These are phyloP conservation scores for Penicillium bialowiezense DNA, from an alignment of 495 filamentous ascomycete genomes.

Conservation along the genomic window DNA sequence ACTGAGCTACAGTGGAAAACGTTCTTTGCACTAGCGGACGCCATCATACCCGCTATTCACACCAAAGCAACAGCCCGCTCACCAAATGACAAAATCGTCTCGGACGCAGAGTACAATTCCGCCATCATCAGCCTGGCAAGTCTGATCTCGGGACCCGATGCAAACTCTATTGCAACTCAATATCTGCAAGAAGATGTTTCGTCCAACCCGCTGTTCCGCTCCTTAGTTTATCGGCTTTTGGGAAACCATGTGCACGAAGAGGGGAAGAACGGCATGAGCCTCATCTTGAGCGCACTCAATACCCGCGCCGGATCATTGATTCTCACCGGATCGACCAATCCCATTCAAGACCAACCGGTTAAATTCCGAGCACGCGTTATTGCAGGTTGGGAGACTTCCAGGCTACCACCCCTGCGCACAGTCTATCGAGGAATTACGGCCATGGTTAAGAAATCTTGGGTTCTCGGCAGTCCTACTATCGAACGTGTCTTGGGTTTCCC, in stretches of 20 bases:
- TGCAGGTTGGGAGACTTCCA: constrained; percentile 54
- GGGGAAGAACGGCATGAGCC: constrained; percentile 45
- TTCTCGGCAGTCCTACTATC: constrained; percentile 56
- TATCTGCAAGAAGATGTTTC: constrained; percentile 52
- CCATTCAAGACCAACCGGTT: constrained; percentile 61
- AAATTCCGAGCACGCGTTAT: constrained; percentile 59
- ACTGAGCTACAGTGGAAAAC: constrained; percentile 54
- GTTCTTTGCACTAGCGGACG: constrained; percentile 53
- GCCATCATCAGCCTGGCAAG: constrained; percentile 28
- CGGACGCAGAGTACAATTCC: constrained; percentile 33
- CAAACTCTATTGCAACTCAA: constrained; percentile 27
- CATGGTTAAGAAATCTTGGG: constrained; percentile 58
- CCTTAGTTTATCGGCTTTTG: constrained; percentile 43
- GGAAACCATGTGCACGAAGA: constrained; percentile 42
- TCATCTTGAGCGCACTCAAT: constrained; percentile 53
- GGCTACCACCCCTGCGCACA: constrained; percentile 54
- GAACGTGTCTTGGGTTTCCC: constrained; percentile 60
- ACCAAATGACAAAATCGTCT: constrained; percentile 29
- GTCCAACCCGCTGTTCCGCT: constrained; percentile 45
- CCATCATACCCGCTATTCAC: constrained; percentile 52
- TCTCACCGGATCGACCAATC: constrained; percentile 61
- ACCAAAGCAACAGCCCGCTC: constrained; percentile 24
- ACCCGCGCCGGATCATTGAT: constrained; percentile 66
- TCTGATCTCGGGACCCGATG: constrained; percentile 28
- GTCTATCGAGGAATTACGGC: constrained; percentile 54